These are phyloP conservation scores for Cladophialophora carrionii DNA, from an alignment of 2,329 filamentous ascomycete species.

Conservation along the genomic window DNA sequence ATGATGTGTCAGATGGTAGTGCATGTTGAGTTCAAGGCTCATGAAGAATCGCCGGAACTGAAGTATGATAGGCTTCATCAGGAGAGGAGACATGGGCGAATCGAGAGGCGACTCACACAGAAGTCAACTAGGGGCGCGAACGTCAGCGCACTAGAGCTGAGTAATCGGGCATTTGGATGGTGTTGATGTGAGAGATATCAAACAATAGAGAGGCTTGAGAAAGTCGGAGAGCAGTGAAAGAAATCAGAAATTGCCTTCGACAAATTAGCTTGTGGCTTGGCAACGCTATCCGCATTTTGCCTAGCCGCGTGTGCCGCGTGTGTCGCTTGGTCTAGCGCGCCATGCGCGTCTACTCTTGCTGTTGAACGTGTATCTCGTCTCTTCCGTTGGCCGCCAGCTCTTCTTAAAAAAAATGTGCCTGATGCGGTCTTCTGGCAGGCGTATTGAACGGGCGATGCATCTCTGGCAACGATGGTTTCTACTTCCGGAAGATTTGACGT, in stretches of 20 bases:
- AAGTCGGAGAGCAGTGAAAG: background rate
- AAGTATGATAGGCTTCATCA: slow-evolving; percentile 51
- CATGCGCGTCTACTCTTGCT: background rate
- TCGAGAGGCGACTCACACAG: background rate
- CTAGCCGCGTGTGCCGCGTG: background rate
- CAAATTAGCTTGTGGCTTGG: background rate
- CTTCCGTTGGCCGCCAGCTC: background rate
- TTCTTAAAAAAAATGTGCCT: background rate
- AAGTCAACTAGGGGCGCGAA: background rate
- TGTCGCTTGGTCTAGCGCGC: background rate
- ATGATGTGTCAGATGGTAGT: slow-evolving; percentile 59
- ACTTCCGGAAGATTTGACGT: background rate
- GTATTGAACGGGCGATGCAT: background rate
- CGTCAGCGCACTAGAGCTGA: background rate
- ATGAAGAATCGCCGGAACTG: slow-evolving; percentile 58
- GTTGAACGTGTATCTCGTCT: background rate
- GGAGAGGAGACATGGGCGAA: slow-evolving; percentile 5
- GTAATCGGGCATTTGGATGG: background rate
- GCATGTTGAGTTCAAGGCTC: slow-evolving; percentile 63
- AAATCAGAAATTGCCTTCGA: background rate
- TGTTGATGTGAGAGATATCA: background rate
- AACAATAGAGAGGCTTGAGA: background rate
- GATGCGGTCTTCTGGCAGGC: background rate
- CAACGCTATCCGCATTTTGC: background rate
- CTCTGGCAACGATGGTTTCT: background rate